Evolutionary conservation across 2,329 filamentous ascomycete species (phyloP), one percentile per base, ranked within the genome.

Genomic region (Sporothrix pseudoabietina): DNA sequence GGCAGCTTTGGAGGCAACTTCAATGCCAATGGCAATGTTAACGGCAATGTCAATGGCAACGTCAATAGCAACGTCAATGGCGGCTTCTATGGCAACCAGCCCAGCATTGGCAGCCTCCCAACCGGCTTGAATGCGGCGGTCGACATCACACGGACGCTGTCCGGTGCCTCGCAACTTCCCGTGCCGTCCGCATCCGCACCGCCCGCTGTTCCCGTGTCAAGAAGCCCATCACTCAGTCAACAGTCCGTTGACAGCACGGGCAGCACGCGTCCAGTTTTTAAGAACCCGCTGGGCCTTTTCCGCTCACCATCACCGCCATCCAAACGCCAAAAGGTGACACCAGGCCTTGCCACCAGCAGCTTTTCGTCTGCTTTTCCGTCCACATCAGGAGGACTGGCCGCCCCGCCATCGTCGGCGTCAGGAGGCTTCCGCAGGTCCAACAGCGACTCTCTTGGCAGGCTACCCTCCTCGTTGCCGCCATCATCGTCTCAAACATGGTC

Each of bases 291-390:
- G 30, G 69, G 39, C 41, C 4, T 9, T 2, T 73, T 61, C 39
- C 59, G 44, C 0, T 66, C 69, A 41, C 73, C 70, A 8, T 47
- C 70, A 8, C 73, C 73, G n/a, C 63, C 69, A 10, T 47, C 73
- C 8, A 72, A 71, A 30, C 73, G 73, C 14, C 69, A 59, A 14
- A 74, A 71, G 54, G 49, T 9, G 16, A 49, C 26, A n/a, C 35
- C 41, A 26, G 59, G 35, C 8, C 59, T 9, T 10, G 52, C 22
- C 3, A 8, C 22, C 52, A 55, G 10, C n/a, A 55, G 52, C 8
- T 55, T 55, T 12, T n/a, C 52, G 3, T 55, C 52, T 5, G 22
- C 52, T 3, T 55, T n/a, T 4, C 9, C 52, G 3, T 55, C n/a
- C 4, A 7, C n/a, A 22, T 22, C 52, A 22, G 52, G n/a, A 26